Evolutionary conservation across 768 basidiomycete species (phyloP).

Genomic region (Naematelia aurantialba): DNA sequence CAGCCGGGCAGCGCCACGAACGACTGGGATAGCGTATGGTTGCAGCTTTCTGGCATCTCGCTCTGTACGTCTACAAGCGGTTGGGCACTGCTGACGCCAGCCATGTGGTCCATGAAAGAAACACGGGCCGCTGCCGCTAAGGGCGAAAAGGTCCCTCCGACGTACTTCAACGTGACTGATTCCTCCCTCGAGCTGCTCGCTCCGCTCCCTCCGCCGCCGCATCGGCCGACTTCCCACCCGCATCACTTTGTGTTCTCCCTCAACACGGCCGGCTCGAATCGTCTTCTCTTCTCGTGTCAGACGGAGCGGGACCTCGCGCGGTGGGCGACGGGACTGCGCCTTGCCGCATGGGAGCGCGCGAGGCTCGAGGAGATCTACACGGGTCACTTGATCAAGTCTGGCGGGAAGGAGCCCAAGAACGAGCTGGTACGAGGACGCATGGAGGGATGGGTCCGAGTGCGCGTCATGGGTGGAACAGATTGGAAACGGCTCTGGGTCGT

Average conservation of each 20-base stretch:
- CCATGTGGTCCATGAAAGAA: slow-evolving; percentile 52
- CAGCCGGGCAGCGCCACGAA: slow-evolving; percentile 48
- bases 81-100: slow-evolving; percentile 11
- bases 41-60: slow-evolving; percentile 50
- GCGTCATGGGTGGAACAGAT: slow-evolving; percentile 93
- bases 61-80: slow-evolving; percentile 35
- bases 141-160: slow-evolving; percentile 51
- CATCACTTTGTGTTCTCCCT: slow-evolving; percentile 70
- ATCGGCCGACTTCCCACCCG: slow-evolving; percentile 44
- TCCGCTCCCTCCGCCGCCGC: slow-evolving; percentile 49
- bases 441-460: slow-evolving; percentile 87
- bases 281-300: slow-evolving; percentile 82
- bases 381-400: slow-evolving; percentile 73
- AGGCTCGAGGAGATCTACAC: slow-evolving; percentile 96
- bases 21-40: slow-evolving; percentile 51
- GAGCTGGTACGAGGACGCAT: slow-evolving; percentile 68
- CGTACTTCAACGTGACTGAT: slow-evolving; percentile 50
- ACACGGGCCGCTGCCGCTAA: slow-evolving; percentile 47
- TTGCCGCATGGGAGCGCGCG: slow-evolving; percentile 91
- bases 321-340: slow-evolving; percentile 88
- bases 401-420: slow-evolving; percentile 56
- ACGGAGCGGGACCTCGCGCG: slow-evolving; percentile 64
- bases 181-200: slow-evolving; percentile 49
- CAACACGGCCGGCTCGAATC: slow-evolving; percentile 89
- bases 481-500: slow-evolving; percentile 92